Evolutionary conservation across 2,329 filamentous ascomycete species (phyloP).

Genomic region (Cytospora schulzeri): DNA sequence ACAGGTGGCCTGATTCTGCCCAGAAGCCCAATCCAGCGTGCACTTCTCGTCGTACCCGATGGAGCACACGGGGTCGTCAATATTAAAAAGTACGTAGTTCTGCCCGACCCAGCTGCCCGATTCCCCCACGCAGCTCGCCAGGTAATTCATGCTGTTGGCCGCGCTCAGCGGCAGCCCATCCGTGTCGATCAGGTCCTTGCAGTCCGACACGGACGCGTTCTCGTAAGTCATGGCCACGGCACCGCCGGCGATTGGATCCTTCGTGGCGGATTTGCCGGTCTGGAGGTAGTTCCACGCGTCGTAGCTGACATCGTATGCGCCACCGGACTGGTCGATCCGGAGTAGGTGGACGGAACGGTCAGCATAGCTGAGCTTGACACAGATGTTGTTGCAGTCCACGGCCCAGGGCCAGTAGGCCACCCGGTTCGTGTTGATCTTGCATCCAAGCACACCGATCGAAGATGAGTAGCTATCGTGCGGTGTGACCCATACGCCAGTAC

Average conservation of each 20-base stretch:
- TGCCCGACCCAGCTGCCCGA: conserved; percentile 48
- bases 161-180: conserved; percentile 43
- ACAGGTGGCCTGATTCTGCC: conserved; percentile 49
- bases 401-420: conserved; percentile 59
- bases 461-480: conserved; percentile 60
- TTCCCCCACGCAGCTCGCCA: conserved; percentile 47
- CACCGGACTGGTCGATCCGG: conserved; percentile 56
- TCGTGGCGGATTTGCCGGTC: conserved; percentile 49
- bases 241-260: conserved; percentile 50
- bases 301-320: conserved; percentile 55
- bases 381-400: conserved; percentile 57
- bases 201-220: conserved; percentile 47
- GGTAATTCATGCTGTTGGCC: conserved; percentile 55
- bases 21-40: conserved; percentile 44
- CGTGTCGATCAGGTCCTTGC: conserved; percentile 51
- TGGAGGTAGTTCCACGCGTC: conserved; percentile 61
- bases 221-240: conserved; percentile 50
- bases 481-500: conserved; percentile 43
- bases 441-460: conserved; percentile 58
- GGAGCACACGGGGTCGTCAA: conserved; percentile 51
- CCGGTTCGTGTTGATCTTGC: conserved; percentile 61
- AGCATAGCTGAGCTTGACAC: conserved; percentile 52
- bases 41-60: conserved; percentile 50
- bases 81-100: conserved; percentile 54
- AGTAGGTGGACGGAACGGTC: conserved; percentile 58